A percentile compares a stretch with the other conserved stretches of the same genome.
Evolutionary conservation across 1,284 basidiomycete genomes (phyloP).

Genomic region (Ustilago loliicola): DNA sequence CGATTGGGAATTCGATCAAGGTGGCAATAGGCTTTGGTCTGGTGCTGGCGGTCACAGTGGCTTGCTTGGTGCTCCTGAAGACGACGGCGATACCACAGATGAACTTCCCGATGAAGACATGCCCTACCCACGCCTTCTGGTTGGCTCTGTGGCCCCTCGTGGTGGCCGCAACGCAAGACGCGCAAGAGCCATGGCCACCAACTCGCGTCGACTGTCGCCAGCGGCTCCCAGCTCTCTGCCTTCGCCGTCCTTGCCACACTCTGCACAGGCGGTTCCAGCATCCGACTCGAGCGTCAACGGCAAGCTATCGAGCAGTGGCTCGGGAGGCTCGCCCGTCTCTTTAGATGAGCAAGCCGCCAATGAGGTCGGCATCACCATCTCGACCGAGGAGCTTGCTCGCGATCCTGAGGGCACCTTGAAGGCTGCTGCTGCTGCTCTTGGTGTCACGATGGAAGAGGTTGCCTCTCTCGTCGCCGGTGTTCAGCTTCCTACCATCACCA

Average conservation of each 20-base stretch:
- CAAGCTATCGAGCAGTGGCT: slow-evolving; percentile 27
- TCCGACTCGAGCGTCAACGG: slow-evolving; percentile 30
- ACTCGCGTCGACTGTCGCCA: slow-evolving; percentile 61
- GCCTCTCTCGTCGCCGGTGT: slow-evolving; percentile 52
- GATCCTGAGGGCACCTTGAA: slow-evolving; percentile 56
- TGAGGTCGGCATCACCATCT: slow-evolving; percentile 58
- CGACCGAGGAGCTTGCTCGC: slow-evolving; percentile 54
- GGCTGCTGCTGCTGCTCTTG: slow-evolving; percentile 52
- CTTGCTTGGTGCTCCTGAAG: slow-evolving; percentile 40
- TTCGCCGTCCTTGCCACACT: slow-evolving; percentile 35
- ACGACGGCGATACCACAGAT: slow-evolving; percentile 70
- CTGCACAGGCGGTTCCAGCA: slow-evolving; percentile 6
- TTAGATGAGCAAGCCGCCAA: slow-evolving; percentile 37
- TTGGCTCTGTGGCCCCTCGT: slow-evolving; percentile 67
- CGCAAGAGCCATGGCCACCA: slow-evolving; percentile 66
- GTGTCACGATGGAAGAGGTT: slow-evolving; percentile 49
- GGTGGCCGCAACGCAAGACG: slow-evolving; percentile 66
- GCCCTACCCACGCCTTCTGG: slow-evolving; percentile 67
- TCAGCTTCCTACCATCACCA: slow-evolving; percentile 25
- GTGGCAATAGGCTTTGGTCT: slow-evolving; percentile 40
- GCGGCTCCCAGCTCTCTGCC: slow-evolving; percentile 45
- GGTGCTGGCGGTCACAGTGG: slow-evolving; percentile 20
- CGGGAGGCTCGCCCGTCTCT: slow-evolving; percentile 30
- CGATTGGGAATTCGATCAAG: slow-evolving; percentile 50
- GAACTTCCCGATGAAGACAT: slow-evolving; percentile 69